A percentile compares a stretch with the other conserved stretches of the same genome.
Evolutionary conservation across 306 rosid species (phyloP).

Genomic region (Citrullus mucosospermus): DNA sequence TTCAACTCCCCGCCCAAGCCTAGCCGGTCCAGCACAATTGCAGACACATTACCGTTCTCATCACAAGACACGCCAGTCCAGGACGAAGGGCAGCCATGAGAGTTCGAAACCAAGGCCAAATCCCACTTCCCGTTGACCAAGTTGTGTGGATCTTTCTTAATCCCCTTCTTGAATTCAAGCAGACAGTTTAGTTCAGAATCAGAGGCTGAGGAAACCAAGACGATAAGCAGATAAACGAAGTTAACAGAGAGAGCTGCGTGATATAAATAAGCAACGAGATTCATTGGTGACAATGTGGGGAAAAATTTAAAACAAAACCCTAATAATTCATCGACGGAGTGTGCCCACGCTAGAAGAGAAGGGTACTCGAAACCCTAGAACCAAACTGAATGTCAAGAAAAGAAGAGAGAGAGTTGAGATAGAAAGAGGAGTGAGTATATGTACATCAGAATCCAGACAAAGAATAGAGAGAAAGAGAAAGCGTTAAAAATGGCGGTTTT

Average conservation of each 20-base stretch:
- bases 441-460: conserved; percentile 7
- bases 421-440: conserved; percentile 4
- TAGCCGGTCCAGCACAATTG: conserved; percentile 40
- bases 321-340: conserved; percentile 35
- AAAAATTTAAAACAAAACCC: conserved; percentile 7
- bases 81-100: conserved; percentile 28
- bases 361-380: conserved; percentile 48
- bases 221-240: not conserved
- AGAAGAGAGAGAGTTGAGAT: conserved; percentile 5
- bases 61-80: conserved; percentile 71
- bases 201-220: conserved; percentile 19
- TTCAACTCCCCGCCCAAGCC: conserved; percentile 60
- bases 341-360: not conserved
- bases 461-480: conserved; percentile 5
- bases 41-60: conserved; percentile 44
- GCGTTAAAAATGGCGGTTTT: conserved; percentile 54
- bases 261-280: conserved; percentile 18
- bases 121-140: conserved; percentile 42
- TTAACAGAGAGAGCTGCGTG: not conserved
- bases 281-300: conserved; percentile 47
- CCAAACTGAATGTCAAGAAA: not conserved
- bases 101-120: not conserved
- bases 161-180: conserved; percentile 79
- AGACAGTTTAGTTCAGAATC: conserved; percentile 67
- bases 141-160: conserved; percentile 37